Percentiles rank a stretch among this genome's conserved stretches.
Evolutionary conservation across 306 rosid genomes (phyloP).

Genomic region (Begonia peltatifolia): DNA sequence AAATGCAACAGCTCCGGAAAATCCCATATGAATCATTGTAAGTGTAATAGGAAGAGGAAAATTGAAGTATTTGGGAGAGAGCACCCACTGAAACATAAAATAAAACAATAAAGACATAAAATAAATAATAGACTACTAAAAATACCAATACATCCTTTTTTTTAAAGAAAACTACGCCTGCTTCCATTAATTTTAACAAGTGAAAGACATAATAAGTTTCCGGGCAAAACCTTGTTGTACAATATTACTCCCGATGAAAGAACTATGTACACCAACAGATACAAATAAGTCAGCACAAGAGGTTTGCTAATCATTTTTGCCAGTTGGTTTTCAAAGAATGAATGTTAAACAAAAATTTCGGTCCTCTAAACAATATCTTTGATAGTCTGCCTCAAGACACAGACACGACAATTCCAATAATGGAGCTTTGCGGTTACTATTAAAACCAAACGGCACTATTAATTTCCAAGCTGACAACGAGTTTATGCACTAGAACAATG

Average conservation of each 20-base stretch:
- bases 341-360: constrained; percentile 1
- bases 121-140: too few relatives aligned
- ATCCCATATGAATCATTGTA: constrained; percentile 95
- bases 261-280: constrained; percentile 62
- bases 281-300: constrained; percentile 66
- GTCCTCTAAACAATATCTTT: constrained; percentile 5
- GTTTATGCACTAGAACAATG: constrained; percentile 1
- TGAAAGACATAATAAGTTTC: background rate
- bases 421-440: background rate
- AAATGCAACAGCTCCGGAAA: constrained; percentile 88
- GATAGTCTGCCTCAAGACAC: background rate
- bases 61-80: constrained; percentile 85
- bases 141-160: too few relatives aligned
- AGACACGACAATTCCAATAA: background rate
- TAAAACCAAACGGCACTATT: background rate
- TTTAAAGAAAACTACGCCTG: too few relatives aligned
- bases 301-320: constrained; percentile 60
- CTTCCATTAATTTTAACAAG: too few relatives aligned
- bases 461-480: constrained; percentile 1
- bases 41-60: constrained; percentile 87
- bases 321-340: constrained; percentile 1
- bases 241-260: constrained; percentile 89
- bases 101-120: background rate
- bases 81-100: constrained; percentile 66
- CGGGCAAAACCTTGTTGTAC: constrained; percentile 68